Evolutionary conservation across 192 early-diverging fungal species (phyloP).

Genomic region (Phlyctochytrium bullatum): DNA sequence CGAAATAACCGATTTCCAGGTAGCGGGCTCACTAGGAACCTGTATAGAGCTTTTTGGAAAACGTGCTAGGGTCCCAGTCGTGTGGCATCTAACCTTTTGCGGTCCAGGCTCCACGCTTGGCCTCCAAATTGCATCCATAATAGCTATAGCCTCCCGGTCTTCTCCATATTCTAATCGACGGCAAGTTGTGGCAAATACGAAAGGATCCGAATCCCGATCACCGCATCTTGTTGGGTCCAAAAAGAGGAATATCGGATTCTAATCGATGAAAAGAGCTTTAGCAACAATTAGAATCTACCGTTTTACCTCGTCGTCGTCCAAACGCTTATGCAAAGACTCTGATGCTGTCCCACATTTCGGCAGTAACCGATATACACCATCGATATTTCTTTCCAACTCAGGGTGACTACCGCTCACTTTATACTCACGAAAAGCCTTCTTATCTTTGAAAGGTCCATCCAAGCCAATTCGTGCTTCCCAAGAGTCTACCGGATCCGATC

Average conservation of each 20-base stretch:
- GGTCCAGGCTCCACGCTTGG: constrained; percentile 18
- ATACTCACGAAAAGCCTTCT: constrained; percentile 34
- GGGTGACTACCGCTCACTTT: constrained; percentile 11
- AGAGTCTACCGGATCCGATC: constrained; percentile 35
- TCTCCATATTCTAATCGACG: constrained; percentile 31
- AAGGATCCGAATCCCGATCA: constrained; percentile 27
- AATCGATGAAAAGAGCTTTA: background rate
- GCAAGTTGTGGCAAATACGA: constrained; percentile 35
- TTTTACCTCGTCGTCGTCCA: constrained; percentile 1
- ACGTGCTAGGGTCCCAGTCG: no score
- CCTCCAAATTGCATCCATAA: constrained; percentile 36
- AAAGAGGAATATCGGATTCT: constrained; percentile 35
- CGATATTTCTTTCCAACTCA: constrained; percentile 26
- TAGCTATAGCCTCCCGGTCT: constrained; percentile 23
- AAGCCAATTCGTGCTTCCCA: constrained; percentile 41
- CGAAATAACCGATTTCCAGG: no score
- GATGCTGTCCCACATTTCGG: constrained; percentile 47
- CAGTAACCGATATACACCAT: constrained; percentile 31
- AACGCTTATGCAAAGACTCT: constrained; percentile 34
- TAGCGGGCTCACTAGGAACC: no score
- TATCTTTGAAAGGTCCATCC: constrained; percentile 27
- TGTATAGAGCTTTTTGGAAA: no score
- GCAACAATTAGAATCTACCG: background rate
- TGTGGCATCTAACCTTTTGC: constrained; percentile 20
- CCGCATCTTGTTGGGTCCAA: constrained; percentile 37